A percentile compares a stretch with the other conserved stretches of the same genome.
These are phyloP conservation scores for Spencermartinsiella europaea DNA, from an alignment of 805 yeast species.

Conservation along the genomic window DNA sequence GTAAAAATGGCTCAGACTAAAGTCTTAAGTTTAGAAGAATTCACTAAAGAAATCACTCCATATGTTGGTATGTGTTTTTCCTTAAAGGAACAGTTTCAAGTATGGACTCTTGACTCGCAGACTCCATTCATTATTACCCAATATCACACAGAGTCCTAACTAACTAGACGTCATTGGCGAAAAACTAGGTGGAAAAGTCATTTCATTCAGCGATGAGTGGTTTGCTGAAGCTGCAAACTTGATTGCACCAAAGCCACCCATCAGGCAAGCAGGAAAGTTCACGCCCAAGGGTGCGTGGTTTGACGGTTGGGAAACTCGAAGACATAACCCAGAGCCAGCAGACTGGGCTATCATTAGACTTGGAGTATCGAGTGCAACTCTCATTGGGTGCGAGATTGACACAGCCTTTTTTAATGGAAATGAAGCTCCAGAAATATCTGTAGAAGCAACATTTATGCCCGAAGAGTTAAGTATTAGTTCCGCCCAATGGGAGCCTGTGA, in stretches of 20 bases:
- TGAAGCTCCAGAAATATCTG: slow-evolving; percentile 86
- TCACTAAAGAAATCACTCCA: not conserved
- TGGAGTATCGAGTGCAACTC: slow-evolving; percentile 77
- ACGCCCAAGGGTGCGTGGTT: slow-evolving; percentile 92
- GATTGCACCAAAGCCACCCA: slow-evolving; percentile 73
- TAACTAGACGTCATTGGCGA: slow-evolving; percentile 70
- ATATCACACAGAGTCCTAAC: slow-evolving; percentile 8
- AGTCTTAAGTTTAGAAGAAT: slow-evolving; percentile 2
- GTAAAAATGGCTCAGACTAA: not conserved
- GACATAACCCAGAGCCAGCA: slow-evolving; percentile 79
- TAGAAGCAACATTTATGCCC: slow-evolving; percentile 55
- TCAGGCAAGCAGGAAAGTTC: slow-evolving; percentile 75
- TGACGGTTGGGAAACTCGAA: slow-evolving; percentile 98
- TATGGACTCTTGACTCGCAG: not conserved
- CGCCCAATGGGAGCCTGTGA: slow-evolving; percentile 64
- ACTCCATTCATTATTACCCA: not conserved
- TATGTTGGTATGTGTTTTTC: slow-evolving; percentile 10
- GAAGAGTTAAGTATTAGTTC: slow-evolving; percentile 17
- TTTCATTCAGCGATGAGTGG: slow-evolving; percentile 82
- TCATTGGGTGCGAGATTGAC: slow-evolving; percentile 84
- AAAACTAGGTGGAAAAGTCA: slow-evolving; percentile 72
- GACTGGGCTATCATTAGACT: slow-evolving; percentile 83
- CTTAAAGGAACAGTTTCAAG: not conserved
- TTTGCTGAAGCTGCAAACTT: slow-evolving; percentile 89
- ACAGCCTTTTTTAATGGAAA: slow-evolving; percentile 94